These are phyloP conservation scores for Tetraselmis striata DNA, from an alignment of 139 green algal species.

Conservation along the genomic window DNA sequence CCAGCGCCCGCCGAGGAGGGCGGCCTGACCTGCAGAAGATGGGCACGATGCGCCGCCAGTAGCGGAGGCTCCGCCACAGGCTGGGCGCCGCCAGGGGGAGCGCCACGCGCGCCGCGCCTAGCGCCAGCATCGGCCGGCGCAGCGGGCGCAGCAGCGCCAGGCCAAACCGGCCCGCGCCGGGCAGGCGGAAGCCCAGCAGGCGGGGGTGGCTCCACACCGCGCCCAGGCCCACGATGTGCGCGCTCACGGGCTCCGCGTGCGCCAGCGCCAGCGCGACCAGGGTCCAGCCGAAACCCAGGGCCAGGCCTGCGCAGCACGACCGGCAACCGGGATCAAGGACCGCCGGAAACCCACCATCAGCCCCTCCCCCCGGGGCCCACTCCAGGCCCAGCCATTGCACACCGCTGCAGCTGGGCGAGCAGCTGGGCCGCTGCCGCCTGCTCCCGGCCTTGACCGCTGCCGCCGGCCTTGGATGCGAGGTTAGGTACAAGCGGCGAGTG, in stretches of 20 bases:
- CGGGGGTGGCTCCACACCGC: not conserved
- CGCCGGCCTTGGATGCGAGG: no score
- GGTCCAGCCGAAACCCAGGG: not conserved
- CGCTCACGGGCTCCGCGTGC: not conserved
- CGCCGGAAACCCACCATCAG: no score
- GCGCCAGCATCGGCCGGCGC: slow-evolving; percentile 2
- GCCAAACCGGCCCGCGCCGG: not conserved
- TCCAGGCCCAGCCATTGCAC: no score
- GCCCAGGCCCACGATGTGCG: not conserved
- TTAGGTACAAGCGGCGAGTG: no score
- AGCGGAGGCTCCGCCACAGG: slow-evolving; percentile 20
- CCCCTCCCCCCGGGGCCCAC: no score
- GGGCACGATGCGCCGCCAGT: slow-evolving; percentile 28
- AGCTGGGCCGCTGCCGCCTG: no score
- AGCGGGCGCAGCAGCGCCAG: slow-evolving; percentile 11
- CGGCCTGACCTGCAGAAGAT: not conserved
- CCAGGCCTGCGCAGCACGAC: not conserved
- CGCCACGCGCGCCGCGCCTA: slow-evolving; percentile 7
- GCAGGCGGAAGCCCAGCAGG: not conserved
- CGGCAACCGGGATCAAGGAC: no score
- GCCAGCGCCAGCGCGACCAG: not conserved
- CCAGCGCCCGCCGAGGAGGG: no score
- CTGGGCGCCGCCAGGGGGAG: slow-evolving; percentile 1
- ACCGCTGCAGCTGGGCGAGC: no score
- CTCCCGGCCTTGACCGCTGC: no score